These are phyloP conservation scores for Suillus brevipes DNA, from an alignment of 768 basidiomycete genomes.

Conservation along the genomic window DNA sequence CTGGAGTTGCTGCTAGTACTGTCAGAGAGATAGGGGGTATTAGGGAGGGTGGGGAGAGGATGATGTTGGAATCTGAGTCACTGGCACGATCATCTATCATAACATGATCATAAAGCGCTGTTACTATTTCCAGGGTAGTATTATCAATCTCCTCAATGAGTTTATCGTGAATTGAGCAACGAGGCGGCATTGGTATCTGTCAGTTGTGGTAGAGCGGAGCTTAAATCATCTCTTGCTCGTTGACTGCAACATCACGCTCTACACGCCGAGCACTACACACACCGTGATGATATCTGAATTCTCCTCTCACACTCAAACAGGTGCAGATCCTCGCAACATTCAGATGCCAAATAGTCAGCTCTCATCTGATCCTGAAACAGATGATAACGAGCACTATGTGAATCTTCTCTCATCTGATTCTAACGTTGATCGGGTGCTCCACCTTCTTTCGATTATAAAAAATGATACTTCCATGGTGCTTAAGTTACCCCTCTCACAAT, in stretches of 20 bases:
- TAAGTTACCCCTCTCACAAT: not conserved
- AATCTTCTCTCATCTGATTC: not conserved
- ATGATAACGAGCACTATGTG: too few species aligned
- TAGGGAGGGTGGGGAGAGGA: not conserved
- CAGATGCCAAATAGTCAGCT: not conserved
- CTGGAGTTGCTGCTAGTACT: not conserved
- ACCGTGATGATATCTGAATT: not conserved
- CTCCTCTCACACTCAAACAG: not conserved
- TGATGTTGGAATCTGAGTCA: not conserved
- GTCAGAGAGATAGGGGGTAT: not conserved
- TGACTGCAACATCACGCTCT: not conserved
- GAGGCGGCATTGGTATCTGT: not conserved
- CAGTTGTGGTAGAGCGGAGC: not conserved
- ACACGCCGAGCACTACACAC: not conserved
- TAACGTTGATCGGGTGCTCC: not conserved
- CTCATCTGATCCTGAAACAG: not conserved
- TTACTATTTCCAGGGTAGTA: not conserved
- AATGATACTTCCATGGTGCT: not conserved
- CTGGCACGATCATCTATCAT: not conserved
- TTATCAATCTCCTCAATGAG: not conserved
- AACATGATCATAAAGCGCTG: not conserved
- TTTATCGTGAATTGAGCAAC: not conserved
- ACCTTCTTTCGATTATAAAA: not conserved
- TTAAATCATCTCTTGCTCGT: not conserved
- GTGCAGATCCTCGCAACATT: not conserved